A percentile compares a stretch with the other conserved stretches of the same genome.
phyloP scores from a whole-genome alignment of 164 flowering plant genomes.

The Brasenia schreberi region DNA sequence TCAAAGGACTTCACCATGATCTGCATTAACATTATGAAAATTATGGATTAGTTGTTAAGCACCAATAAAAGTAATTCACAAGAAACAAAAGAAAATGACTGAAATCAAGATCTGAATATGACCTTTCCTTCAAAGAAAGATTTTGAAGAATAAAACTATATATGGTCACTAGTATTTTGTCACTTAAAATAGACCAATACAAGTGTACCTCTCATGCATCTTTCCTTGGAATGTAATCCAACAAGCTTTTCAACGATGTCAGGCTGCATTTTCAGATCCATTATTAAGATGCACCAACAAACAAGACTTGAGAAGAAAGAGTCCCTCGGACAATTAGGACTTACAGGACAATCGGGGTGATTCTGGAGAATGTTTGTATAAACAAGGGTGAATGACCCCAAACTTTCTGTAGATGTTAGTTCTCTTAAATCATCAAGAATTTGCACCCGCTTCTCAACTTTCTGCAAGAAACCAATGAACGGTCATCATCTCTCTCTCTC shows the following conservation, averaged over 20 bases:
- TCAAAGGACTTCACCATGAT: too few species aligned
- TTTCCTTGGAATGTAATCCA: slow-evolving; percentile 67
- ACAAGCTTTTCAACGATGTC: slow-evolving; percentile 96
- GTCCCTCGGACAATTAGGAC: slow-evolving; percentile 5
- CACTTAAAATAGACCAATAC: not conserved
- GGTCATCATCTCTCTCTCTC: not conserved
- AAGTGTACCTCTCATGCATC: slow-evolving; percentile 87
- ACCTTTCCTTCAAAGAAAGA: too few species aligned
- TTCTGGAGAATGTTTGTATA: slow-evolving; percentile 90
- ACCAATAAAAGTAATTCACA: too few species aligned
- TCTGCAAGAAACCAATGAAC: slow-evolving; percentile 26
- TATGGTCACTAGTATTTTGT: too few species aligned
- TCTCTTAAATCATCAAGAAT: slow-evolving; percentile 82
- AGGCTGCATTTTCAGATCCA: slow-evolving; percentile 37
- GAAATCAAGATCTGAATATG: too few species aligned
- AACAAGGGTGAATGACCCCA: slow-evolving; percentile 88
- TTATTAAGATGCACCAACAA: not conserved
- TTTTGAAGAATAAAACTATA: too few species aligned
- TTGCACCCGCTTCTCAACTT: slow-evolving; percentile 84
- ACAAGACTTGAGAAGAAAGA: not conserved
- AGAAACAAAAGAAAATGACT: too few species aligned
- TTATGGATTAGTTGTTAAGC: too few species aligned
- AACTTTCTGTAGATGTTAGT: slow-evolving; percentile 94
- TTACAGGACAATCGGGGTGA: slow-evolving; percentile 98
- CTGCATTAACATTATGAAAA: too few species aligned